Conservation (phyloP, 768 basidiomycete species). For the Trametes punicea region DNA sequence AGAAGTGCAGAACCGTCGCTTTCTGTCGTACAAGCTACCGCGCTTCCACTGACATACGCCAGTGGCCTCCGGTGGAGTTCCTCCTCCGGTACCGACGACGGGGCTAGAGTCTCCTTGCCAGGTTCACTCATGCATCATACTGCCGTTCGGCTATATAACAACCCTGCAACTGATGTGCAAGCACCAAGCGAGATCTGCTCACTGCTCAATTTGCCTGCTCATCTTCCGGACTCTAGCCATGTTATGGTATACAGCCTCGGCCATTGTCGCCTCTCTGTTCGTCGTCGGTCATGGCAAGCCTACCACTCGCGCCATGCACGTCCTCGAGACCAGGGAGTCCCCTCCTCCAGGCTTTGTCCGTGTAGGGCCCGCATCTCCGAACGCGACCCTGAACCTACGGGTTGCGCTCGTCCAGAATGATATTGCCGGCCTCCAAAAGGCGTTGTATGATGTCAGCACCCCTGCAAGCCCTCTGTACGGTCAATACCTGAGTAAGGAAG, state of each 20-base stretch:
- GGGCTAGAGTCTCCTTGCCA: too few relatives aligned
- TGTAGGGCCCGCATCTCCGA: background rate
- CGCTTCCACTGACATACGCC: too few relatives aligned
- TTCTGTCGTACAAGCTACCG: too few relatives aligned
- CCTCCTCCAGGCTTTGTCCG: background rate
- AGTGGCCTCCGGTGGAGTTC: too few relatives aligned
- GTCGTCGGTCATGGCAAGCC: background rate
- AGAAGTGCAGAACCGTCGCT: too few relatives aligned
- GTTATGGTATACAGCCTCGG: background rate
- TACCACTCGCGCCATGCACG: background rate
- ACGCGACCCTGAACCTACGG: conserved; percentile 32
- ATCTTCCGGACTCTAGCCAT: background rate
- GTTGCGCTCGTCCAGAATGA: conserved; percentile 37
- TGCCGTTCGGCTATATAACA: too few relatives aligned
- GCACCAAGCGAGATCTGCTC: too few relatives aligned
- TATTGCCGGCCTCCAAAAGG: conserved; percentile 34
- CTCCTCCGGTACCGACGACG: too few relatives aligned
- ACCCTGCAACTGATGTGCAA: too few relatives aligned
- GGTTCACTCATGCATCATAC: too few relatives aligned
- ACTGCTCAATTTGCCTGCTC: too few relatives aligned
- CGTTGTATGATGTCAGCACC: conserved; percentile 35
- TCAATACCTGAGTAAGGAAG: conserved; percentile 22
- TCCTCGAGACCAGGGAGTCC: background rate
- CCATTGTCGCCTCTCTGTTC: background rate
- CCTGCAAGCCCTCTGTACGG: conserved; percentile 36